Base-by-base conservation (phyloP, 2,329 filamentous ascomycete species). In the Chaetomiaceae sp. region DNA sequence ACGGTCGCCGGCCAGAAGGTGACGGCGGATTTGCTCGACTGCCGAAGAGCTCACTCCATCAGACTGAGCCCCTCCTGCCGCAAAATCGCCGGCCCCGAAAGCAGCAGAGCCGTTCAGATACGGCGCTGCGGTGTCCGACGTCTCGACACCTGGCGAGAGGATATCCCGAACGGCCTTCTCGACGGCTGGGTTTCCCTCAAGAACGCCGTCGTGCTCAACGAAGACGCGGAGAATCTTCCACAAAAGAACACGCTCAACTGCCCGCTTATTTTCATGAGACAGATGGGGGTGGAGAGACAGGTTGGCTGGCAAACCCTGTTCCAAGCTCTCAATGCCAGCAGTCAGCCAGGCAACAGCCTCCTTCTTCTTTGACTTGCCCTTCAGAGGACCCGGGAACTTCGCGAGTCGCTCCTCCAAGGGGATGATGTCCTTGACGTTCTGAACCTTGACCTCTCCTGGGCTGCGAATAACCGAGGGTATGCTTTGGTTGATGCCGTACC, bases 351-450 rank as follows among this genome's bases (percentile, higher is more conserved):
- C 69, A 38, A 91, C 61, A 0, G 89, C 80, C 48, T 99, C 92
- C 72, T 97, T 99, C 76, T 99, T 99, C 75, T 96, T 97, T 1
- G 85, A 83, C 65, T 96, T 97, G 35, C 83, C 79, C 67, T 86
- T 90, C 23, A 99, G 72, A 3, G 95, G 93, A 0, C 93, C 93
- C 0, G 93, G 93, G 62, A 97, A 97, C 59, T 85, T 89, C 16
- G 82, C 78, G 43, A 93, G 72, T 2, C 83, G 79, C 30, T 93
- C 89, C 20, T 81, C 74, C 8, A 90, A 72, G 4, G 87, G 83
- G 39, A 88, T 72, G 25, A 89, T 74, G 38, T 90, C 83, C 64
- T 86, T 93, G 55, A 88, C 77, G 59, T 80, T 86, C 55, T 82
- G 79, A n/a, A 92, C 73, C 60, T 84, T 89, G 20, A 96, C 81